Evolutionary conservation across 257 asterid species (phyloP).

Genomic region (Capsicum chinense): DNA sequence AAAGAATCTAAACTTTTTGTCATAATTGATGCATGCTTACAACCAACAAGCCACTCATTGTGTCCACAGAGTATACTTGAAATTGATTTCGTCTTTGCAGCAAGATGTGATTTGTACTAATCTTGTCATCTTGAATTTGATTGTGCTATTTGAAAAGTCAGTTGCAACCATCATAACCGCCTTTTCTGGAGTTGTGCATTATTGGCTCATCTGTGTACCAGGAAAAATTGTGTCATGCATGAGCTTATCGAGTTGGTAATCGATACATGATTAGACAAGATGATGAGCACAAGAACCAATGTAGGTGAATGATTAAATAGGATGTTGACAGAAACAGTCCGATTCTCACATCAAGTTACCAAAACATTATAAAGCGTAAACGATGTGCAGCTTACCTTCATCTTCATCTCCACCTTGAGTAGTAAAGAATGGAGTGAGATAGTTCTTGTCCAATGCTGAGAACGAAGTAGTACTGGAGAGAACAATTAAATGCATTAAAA

Average conservation of each 20-base stretch:
- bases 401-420: conserved; percentile 85
- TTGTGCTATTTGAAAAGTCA: conserved; percentile 1
- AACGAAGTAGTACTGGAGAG: conserved; percentile 84
- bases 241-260: not conserved
- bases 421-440: conserved; percentile 96
- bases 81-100: conserved; percentile 19
- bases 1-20: not conserved
- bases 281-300: not conserved
- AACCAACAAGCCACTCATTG: conserved; percentile 24
- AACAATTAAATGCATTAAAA: conserved; percentile 33
- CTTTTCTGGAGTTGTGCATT: conserved; percentile 6
- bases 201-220: conserved; percentile 24
- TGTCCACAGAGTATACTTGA: conserved; percentile 9
- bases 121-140: not conserved
- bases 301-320: not conserved
- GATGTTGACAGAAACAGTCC: not conserved
- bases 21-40: not conserved
- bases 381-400: conserved; percentile 34
- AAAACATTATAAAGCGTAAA: not conserved
- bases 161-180: conserved; percentile 14
- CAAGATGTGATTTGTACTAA: not conserved
- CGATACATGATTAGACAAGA: conserved; percentile 11
- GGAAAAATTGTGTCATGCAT: not conserved
- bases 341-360: not conserved
- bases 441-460: conserved; percentile 89